Base-by-base conservation (phyloP, 306 rosid species). In the Glycine tomentella region DNA sequence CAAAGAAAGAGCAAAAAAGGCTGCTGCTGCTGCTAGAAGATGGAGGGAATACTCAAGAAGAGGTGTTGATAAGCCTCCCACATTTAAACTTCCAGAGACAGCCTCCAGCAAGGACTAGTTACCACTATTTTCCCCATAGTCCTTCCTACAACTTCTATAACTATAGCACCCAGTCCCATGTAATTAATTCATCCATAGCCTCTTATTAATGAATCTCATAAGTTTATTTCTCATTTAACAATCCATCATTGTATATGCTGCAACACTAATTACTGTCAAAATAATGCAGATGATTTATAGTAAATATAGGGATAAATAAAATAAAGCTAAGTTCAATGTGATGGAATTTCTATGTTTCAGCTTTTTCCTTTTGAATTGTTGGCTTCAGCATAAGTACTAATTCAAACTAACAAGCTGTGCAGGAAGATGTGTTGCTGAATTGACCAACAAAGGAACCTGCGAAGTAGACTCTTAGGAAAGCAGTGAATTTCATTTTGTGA, bases 81-180 rank as follows among this genome's bases (percentile, higher is more conserved):
- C 93, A 16, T 88, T 88, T 78, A 95, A 95, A 81, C 99, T 95
- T 80, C 99, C 97, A 9, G 97, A 91, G 76, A 76, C 87, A 57
- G 64, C 88, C 51, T 89, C 94, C 34, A 25, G 31, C 31, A 25
- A 25, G 31, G 31, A 25, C 31, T 25, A 25, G 31, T 25, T 1
- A 25, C 31, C 31, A 25, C 31, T 25, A 25, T 25, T 25, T 25
- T 25, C 31, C 31, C 31, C 31, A 20, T 1, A 25, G 31, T 25
- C 31, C 31, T 25, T 25, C 31, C 50, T 14, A 45, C 3, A 56
- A 25, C 48, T 69, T 62, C 50, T 51, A 55, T 83, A 12, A 20
- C 33, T 17, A 74, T 86, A 16, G 46, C 58, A 81, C 48, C 63
- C 46, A 11, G 7, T 70, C 78, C 59, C 77, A 25, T 25, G 31